Conservation (phyloP, 768 basidiomycete genomes). For the Pholiota molesta region DNA sequence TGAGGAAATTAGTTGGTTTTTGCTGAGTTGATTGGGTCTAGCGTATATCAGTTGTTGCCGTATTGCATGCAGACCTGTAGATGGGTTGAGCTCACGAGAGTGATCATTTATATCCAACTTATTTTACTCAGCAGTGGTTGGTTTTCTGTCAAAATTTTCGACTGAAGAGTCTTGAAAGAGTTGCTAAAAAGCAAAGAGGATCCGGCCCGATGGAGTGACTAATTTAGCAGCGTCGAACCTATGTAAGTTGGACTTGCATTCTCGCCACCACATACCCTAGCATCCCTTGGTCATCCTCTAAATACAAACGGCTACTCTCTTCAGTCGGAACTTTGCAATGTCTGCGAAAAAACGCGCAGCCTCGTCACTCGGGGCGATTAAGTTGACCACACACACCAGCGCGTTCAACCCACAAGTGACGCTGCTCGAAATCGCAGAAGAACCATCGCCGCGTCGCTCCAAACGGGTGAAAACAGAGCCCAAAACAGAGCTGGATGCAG, state of each 20-base stretch:
- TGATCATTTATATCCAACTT: too few relatives aligned
- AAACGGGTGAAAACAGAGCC: constrained; percentile 24
- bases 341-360: constrained; percentile 6
- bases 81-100: too few relatives aligned
- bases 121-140: too few relatives aligned
- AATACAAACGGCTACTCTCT: neutral
- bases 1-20: constrained; percentile 69
- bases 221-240: neutral
- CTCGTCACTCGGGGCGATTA: constrained; percentile 1
- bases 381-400: constrained; percentile 14
- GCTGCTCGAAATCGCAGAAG: constrained; percentile 14
- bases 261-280: neutral
- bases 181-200: too few relatives aligned
- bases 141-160: too few relatives aligned
- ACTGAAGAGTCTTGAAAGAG: too few relatives aligned
- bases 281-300: neutral
- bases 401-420: constrained; percentile 19
- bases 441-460: constrained; percentile 19
- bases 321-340: constrained; percentile 9
- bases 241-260: neutral
- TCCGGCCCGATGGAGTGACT: neutral
- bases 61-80: too few relatives aligned
- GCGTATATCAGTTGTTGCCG: too few relatives aligned
- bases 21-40: constrained; percentile 8
- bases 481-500: constrained; percentile 6